Conservation (phyloP, 257 asterid species). For the Osmanthus fragrans region DNA sequence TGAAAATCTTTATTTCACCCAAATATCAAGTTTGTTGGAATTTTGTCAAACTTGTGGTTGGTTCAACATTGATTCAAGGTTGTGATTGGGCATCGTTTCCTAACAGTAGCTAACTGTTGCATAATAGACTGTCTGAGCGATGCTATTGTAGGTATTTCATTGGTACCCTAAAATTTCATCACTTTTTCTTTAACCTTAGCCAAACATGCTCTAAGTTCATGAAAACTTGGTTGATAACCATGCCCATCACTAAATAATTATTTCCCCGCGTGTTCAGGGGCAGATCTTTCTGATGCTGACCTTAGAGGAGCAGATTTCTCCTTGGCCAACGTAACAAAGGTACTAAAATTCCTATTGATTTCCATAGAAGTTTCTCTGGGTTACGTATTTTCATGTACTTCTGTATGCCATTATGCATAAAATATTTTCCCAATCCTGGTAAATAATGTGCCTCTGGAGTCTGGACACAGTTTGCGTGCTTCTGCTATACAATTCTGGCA, state of each 20-base stretch:
- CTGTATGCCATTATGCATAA: neutral
- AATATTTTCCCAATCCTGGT: too few relatives aligned
- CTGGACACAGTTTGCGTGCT: neutral
- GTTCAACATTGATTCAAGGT: too few relatives aligned
- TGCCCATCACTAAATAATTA: neutral
- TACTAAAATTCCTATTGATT: constrained; percentile 22
- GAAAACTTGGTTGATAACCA: neutral
- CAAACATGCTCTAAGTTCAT: neutral
- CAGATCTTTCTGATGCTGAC: constrained; percentile 94
- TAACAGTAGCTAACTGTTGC: neutral
- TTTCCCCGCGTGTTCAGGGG: constrained; percentile 53
- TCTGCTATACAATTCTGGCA: neutral
- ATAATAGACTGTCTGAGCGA: neutral
- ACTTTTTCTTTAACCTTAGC: neutral
- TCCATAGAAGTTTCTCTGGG: neutral
- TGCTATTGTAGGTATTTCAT: neutral
- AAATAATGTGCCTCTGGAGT: neutral
- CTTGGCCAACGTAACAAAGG: constrained; percentile 89
- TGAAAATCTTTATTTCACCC: too few relatives aligned
- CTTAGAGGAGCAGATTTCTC: constrained; percentile 98
- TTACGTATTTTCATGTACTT: neutral
- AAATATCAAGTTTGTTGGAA: too few relatives aligned
- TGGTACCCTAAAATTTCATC: neutral
- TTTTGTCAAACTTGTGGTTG: too few relatives aligned
- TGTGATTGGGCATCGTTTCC: too few relatives aligned